Percentiles rank a stretch among this genome's conserved stretches.
Conservation (phyloP, 805 yeast species). For the Candida boleticola region DNA sequence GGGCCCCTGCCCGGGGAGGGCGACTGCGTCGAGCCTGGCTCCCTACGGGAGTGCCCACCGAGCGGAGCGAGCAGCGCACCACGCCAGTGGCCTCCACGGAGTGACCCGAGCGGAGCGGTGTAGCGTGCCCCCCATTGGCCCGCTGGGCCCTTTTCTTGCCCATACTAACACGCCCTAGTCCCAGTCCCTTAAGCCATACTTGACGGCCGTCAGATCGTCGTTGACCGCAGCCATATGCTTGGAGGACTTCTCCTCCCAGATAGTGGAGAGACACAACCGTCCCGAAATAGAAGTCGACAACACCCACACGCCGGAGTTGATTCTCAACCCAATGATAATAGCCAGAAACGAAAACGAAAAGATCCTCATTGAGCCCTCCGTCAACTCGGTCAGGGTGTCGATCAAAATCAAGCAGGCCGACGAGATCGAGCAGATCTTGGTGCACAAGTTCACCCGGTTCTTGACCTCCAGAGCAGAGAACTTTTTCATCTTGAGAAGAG, state of each 20-base stretch:
- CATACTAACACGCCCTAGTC: conserved; percentile 53
- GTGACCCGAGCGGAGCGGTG: too few relatives aligned
- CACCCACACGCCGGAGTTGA: conserved; percentile 67
- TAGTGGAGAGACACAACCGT: conserved; percentile 94
- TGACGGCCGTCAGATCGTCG: conserved; percentile 89
- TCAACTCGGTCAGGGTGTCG: conserved; percentile 87
- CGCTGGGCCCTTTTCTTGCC: too few relatives aligned
- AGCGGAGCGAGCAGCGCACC: too few relatives aligned
- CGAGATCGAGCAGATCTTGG: conserved; percentile 92
- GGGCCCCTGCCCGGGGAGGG: too few relatives aligned
- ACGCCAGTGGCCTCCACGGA: too few relatives aligned
- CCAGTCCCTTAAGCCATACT: conserved; percentile 93
- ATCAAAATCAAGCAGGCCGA: conserved; percentile 96
- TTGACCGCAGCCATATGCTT: conserved; percentile 90
- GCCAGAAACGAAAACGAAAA: conserved; percentile 92
- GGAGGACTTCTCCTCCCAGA: conserved; percentile 91
- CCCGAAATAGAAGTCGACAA: conserved; percentile 92
- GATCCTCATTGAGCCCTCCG: conserved; percentile 89
- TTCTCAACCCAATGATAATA: conserved; percentile 84
- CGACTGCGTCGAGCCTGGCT: too few relatives aligned
- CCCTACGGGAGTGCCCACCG: too few relatives aligned
- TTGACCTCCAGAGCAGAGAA: conserved; percentile 94
- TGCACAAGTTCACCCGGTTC: conserved; percentile 91
- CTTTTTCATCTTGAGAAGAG: conserved; percentile 87
- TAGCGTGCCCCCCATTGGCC: too few relatives aligned